Conservation (phyloP, 2,329 filamentous ascomycete species). For the Hypocrella siamensis region DNA sequence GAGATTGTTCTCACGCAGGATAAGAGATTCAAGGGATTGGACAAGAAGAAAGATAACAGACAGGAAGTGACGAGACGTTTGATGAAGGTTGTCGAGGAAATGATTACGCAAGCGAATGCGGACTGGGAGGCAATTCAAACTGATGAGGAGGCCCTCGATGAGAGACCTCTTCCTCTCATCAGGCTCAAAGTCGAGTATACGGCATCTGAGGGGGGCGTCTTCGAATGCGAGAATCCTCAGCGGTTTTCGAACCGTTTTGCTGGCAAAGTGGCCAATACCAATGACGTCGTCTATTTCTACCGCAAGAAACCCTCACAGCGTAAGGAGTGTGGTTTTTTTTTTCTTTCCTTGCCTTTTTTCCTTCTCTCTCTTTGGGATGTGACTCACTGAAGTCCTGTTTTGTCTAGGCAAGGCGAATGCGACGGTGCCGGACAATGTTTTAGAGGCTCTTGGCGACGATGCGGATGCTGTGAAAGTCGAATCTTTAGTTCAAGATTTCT, state of each 20-base stretch:
- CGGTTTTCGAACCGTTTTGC: slow-evolving; percentile 88
- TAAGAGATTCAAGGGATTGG: slow-evolving; percentile 59
- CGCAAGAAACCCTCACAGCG: slow-evolving; percentile 59
- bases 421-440: slow-evolving; percentile 46
- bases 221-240: slow-evolving; percentile 88
- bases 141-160: slow-evolving; percentile 40
- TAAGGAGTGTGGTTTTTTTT: too few species aligned
- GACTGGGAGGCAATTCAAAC: slow-evolving; percentile 73
- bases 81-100: slow-evolving; percentile 62
- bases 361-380: too few species aligned
- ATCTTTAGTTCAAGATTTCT: slow-evolving; percentile 73
- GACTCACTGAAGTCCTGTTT: too few species aligned
- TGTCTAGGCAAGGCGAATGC: slow-evolving; percentile 15
- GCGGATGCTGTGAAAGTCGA: slow-evolving; percentile 71
- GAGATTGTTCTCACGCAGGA: slow-evolving; percentile 69
- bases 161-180: slow-evolving; percentile 64
- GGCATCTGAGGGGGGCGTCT: slow-evolving; percentile 68
- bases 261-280: slow-evolving; percentile 81
- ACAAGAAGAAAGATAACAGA: slow-evolving; percentile 70
- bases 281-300: slow-evolving; percentile 87
- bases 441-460: slow-evolving; percentile 31
- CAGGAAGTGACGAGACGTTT: slow-evolving; percentile 64
- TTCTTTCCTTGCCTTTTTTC: too few species aligned
- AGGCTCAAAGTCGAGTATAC: slow-evolving; percentile 84
- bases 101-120: slow-evolving; percentile 71